Base-by-base conservation (phyloP, 805 yeast species). In the Nakazawaea pomicola region DNA sequence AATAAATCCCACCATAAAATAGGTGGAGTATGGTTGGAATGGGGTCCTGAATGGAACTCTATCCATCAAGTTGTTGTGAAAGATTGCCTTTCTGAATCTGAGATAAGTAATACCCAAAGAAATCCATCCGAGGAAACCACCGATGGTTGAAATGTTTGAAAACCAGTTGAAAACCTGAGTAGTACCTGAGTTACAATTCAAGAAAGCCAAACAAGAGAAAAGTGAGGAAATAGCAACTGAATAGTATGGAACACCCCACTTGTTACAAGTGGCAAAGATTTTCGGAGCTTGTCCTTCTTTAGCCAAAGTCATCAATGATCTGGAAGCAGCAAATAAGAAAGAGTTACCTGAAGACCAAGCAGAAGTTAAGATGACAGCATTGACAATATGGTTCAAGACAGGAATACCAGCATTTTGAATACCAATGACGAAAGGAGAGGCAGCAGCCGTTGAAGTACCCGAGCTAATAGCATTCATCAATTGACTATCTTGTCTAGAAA, bases 391-490 rank as follows among this genome's bases (percentile, higher is more conserved):
- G 42, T 87, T 90, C 48, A 88, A 65, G 2, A 76, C 90, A 21
- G 58, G 56, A 49, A 87, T 84, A 38, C 75, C 68, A 14, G 87
- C 84, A 49, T 70, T 72, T 53, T 76, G 76, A 53, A 87, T 81
- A 41, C 95, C 95, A 56, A 86, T 80, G 40, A 86, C 91, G 53
- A 84, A 88, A 25, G 96, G 96, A 12, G 95, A 83, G 16, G 91
- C 91, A 34, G 81, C 76, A 4, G 95, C 93, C 47, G 78, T 76
- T 11, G 65, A 50, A 11, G 58, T 46, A 49, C 79, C 81, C 28
- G 65, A 62, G n/a, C 63, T 67, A 50, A 73, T 59, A 14, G 74
- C 75, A 35, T 49, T 50, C 49, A 74, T 60, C 38, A 71, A 61
- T 44, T 65, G 56, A 31, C 54, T 56, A 50, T 70, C 72, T 27